Base-by-base conservation (phyloP, 345 rosid species). In the Melaleuca quinquenervia region DNA sequence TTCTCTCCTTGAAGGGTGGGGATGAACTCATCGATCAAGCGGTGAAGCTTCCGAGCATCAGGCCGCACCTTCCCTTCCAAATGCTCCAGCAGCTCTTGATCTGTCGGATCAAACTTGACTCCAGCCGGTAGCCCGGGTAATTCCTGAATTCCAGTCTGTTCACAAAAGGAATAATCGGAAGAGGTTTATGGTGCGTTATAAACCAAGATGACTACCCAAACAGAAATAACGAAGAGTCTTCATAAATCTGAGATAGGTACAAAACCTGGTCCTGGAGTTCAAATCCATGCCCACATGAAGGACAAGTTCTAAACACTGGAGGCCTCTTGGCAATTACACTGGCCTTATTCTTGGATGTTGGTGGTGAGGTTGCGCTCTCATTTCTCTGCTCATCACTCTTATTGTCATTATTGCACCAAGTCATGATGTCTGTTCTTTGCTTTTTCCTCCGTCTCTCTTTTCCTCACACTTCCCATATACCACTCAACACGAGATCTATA, bases 41-140 rank as follows among this genome's bases (percentile, higher is more conserved):
- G 99, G 78, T 97, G 99, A 83, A 94, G 95, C 90, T 93, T 94
- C 32, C 91, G 90, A 84, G 90, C 90, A 88, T 97, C 98, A 32
- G 90, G 88, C 87, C 95, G 88, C 74, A 94, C 98, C 92, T 94
- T 97, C 45, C 95, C 99, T 78, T 97, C 99, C 87, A 97, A 91
- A 90, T 97, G 99, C 84, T 95, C 98, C 26, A 97, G 92, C 70
- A 97, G 92, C 91, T 97, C 99, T 88, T 96, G 98, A 92, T 97
- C 99, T 5, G 98, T 96, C 41, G 99, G 99, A 90, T 97, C 99
- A 51, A 97, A 97, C 93, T 95, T 97, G 89, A 97, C 98, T 76
- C 99, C 99, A 1, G 99, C 98, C 15, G 99, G 99, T 62, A 97
- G 85, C 85, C 99, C 98, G 5, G 98, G 98, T 91, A 97, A 91